These are phyloP conservation scores for Mycena galopus DNA, from an alignment of 768 basidiomycete species.

Conservation along the genomic window DNA sequence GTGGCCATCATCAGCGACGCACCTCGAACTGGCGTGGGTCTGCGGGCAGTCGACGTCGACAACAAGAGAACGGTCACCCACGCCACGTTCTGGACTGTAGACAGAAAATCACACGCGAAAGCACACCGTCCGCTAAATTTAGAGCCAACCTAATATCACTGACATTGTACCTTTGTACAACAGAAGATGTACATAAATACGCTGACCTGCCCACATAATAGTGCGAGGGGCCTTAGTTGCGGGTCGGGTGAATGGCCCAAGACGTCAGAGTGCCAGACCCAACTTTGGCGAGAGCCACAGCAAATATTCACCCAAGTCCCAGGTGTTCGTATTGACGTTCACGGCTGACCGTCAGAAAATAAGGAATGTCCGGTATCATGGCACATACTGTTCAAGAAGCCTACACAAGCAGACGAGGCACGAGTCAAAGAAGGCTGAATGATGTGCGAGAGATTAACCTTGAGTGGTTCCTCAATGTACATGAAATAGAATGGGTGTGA, in stretches of 20 bases:
- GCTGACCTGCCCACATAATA: too few species aligned
- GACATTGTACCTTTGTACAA: too few species aligned
- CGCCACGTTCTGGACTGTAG: not conserved
- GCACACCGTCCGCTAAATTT: too few species aligned
- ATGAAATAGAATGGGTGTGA: slow-evolving; percentile 44
- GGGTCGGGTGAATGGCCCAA: too few species aligned
- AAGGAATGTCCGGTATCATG: not conserved
- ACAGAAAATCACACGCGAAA: too few species aligned
- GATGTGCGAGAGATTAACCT: not conserved
- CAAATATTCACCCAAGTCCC: slow-evolving; percentile 30
- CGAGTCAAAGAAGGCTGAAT: not conserved
- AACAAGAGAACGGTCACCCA: not conserved
- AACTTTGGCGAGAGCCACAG: slow-evolving; percentile 35
- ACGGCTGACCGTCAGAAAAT: not conserved
- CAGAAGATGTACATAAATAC: too few species aligned
- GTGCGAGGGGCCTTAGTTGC: too few species aligned
- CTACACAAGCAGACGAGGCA: slow-evolving; percentile 15
- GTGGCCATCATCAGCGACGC: not conserved
- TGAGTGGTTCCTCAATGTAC: slow-evolving; percentile 50
- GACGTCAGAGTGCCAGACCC: slow-evolving; percentile 38
- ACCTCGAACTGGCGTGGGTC: not conserved
- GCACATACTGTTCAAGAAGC: slow-evolving; percentile 37
- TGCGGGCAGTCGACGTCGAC: not conserved
- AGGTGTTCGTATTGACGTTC: slow-evolving; percentile 29
- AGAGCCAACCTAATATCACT: too few species aligned